These are phyloP conservation scores for Ceratorhiza oryzae-sativae DNA, from an alignment of 1,284 basidiomycete genomes.

Conservation along the genomic window DNA sequence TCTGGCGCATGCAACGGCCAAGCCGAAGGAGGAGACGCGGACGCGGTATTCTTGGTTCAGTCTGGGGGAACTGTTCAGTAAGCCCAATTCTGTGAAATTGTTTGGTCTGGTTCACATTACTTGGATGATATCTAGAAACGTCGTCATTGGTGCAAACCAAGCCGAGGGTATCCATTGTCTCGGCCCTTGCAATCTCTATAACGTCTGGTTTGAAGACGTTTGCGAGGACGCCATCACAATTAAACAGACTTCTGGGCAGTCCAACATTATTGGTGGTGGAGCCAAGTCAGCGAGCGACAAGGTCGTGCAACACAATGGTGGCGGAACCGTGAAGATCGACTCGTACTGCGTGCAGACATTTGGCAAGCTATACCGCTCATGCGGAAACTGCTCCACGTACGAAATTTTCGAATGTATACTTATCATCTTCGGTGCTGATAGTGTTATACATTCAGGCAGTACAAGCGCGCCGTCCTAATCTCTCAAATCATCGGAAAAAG, in stretches of 20 bases:
- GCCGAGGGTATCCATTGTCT: constrained; percentile 49
- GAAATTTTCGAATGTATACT: neutral
- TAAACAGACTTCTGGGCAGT: constrained; percentile 26
- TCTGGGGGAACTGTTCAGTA: constrained; percentile 50
- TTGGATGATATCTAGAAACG: constrained; percentile 47
- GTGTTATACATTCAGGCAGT: constrained; percentile 16
- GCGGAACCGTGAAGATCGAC: constrained; percentile 31
- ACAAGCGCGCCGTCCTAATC: constrained; percentile 48
- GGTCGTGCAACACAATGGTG: constrained; percentile 41
- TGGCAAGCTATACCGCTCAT: constrained; percentile 40
- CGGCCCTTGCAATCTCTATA: constrained; percentile 54
- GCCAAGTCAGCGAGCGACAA: constrained; percentile 39
- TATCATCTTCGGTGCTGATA: neutral
- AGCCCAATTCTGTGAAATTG: neutral
- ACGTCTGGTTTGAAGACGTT: constrained; percentile 44
- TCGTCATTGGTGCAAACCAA: constrained; percentile 55
- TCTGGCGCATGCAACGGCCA: constrained; percentile 39
- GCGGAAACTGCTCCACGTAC: constrained; percentile 40
- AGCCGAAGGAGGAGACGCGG: constrained; percentile 37
- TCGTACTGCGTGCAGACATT: constrained; percentile 30
- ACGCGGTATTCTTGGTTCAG: constrained; percentile 44
- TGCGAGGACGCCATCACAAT: constrained; percentile 43
- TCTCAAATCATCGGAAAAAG: constrained; percentile 29
- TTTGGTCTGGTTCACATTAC: neutral
- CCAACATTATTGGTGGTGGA: constrained; percentile 38